These are phyloP conservation scores for Vitis hybrid DNA, from an alignment of 177 flowering plant genomes.

Conservation along the genomic window DNA sequence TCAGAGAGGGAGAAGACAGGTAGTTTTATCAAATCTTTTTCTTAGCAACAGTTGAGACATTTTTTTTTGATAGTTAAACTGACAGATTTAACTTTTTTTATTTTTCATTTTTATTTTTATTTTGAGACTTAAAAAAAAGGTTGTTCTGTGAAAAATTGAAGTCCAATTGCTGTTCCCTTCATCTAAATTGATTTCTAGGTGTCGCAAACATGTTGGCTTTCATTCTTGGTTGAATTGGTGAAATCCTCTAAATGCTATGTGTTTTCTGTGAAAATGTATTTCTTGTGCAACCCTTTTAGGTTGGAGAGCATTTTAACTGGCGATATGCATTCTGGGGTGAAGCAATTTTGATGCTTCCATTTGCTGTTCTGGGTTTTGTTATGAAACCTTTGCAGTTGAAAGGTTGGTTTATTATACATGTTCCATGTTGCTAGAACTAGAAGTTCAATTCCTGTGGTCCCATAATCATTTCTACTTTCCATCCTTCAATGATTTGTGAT, in stretches of 20 bases:
- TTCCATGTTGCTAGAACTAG: neutral
- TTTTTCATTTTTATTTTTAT: too few relatives aligned
- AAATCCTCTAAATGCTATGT: neutral
- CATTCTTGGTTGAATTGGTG: neutral
- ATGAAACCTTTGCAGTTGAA: constrained; percentile 89
- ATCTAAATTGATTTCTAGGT: too few relatives aligned
- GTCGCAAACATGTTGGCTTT: too few relatives aligned
- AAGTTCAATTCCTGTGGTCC: constrained; percentile 1
- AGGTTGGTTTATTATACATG: constrained; percentile 55
- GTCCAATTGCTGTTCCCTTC: too few relatives aligned
- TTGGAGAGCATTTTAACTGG: constrained; percentile 70
- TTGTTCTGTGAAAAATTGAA: too few relatives aligned
- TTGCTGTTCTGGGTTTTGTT: constrained; percentile 85
- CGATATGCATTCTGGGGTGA: constrained; percentile 87
- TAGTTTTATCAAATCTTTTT: too few relatives aligned
- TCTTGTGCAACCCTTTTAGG: constrained; percentile 36
- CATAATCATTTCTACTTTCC: neutral
- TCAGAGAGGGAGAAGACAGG: too few relatives aligned
- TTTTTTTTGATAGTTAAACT: too few relatives aligned
- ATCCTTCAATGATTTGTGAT: constrained; percentile 7
- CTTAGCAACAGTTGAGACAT: too few relatives aligned
- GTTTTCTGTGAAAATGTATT: constrained; percentile 1
- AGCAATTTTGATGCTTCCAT: constrained; percentile 89
- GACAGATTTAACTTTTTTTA: too few relatives aligned
- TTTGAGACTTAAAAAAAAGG: too few relatives aligned